A percentile compares a stretch with the other conserved stretches of the same genome.
Evolutionary conservation across 2,329 filamentous ascomycete species (phyloP).

Genomic region (Fusarium sp.): DNA sequence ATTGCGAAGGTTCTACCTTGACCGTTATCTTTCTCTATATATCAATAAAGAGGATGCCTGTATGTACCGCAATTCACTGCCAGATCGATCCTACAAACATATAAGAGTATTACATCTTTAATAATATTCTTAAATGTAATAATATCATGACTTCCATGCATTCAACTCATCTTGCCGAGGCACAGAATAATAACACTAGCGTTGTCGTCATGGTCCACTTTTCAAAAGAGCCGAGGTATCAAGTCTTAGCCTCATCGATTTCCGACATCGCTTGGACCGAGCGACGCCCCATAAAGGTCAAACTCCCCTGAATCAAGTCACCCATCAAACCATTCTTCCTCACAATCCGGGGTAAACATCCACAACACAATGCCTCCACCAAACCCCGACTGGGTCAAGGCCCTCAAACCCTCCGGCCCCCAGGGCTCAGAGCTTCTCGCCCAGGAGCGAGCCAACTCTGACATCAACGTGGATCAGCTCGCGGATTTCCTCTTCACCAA

Average conservation of each 20-base stretch:
- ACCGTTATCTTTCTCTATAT: not conserved
- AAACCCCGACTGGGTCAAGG: constrained; percentile 53
- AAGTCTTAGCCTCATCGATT: constrained; percentile 34
- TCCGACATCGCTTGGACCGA: constrained; percentile 35
- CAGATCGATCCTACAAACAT: too few relatives aligned
- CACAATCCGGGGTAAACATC: not conserved
- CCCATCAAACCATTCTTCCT: not conserved
- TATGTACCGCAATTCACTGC: too few relatives aligned
- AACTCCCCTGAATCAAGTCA: constrained; percentile 11
- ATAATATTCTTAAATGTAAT: too few relatives aligned
- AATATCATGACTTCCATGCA: not conserved
- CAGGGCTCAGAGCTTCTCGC: constrained; percentile 77
- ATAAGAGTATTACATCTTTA: too few relatives aligned
- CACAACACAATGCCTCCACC: constrained; percentile 45
- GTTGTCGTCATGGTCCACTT: constrained; percentile 26
- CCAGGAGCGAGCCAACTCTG: constrained; percentile 76
- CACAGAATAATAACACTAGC: not conserved
- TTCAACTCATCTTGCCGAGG: constrained; percentile 8
- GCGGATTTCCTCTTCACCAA: constrained; percentile 78
- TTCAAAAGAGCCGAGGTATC: constrained; percentile 27
- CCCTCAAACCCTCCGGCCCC: constrained; percentile 64
- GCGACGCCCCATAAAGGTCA: constrained; percentile 26
- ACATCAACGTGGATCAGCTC: constrained; percentile 75
- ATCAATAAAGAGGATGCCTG: too few relatives aligned
- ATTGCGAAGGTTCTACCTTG: not conserved